Conservation (phyloP, 192 early-diverging fungal species). For the Rhizoclosmatium globosum region DNA sequence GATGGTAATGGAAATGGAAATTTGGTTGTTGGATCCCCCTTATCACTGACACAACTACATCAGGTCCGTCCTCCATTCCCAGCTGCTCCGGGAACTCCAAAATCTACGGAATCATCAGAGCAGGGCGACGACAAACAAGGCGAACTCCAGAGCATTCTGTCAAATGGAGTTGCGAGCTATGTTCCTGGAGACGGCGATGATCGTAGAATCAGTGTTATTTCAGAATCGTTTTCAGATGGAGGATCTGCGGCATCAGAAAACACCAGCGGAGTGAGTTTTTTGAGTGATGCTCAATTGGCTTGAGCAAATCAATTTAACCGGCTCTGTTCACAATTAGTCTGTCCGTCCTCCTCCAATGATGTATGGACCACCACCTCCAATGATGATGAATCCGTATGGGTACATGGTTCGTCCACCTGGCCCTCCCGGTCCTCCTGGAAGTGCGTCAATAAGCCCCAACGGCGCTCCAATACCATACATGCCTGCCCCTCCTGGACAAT, state of each 20-base stretch:
- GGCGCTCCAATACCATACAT: not conserved
- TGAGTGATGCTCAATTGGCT: not conserved
- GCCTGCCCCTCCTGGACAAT: not conserved
- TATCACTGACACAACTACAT: not conserved
- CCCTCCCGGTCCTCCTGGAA: conserved; percentile 3
- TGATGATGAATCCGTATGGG: conserved; percentile 23
- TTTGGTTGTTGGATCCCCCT: not conserved
- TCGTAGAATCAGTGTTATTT: conserved; percentile 8
- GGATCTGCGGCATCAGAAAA: conserved; percentile 7
- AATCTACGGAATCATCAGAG: not conserved
- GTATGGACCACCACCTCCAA: conserved; percentile 1
- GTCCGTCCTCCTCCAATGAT: conserved; percentile 28
- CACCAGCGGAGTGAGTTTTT: too few relatives aligned
- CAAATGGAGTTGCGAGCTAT: not conserved
- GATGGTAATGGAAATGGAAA: conserved; percentile 21
- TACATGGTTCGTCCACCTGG: conserved; percentile 32
- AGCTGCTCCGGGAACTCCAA: not conserved
- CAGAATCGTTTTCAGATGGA: conserved; percentile 17
- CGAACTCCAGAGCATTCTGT: not conserved
- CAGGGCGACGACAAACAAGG: not conserved
- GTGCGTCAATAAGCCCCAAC: not conserved
- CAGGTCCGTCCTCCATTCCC: conserved; percentile 5
- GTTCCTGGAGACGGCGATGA: not conserved
- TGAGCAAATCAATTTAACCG: not conserved
- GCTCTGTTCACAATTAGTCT: not conserved